Base-by-base conservation (phyloP, 2,329 filamentous ascomycete species). In the Fusarium sp. region DNA sequence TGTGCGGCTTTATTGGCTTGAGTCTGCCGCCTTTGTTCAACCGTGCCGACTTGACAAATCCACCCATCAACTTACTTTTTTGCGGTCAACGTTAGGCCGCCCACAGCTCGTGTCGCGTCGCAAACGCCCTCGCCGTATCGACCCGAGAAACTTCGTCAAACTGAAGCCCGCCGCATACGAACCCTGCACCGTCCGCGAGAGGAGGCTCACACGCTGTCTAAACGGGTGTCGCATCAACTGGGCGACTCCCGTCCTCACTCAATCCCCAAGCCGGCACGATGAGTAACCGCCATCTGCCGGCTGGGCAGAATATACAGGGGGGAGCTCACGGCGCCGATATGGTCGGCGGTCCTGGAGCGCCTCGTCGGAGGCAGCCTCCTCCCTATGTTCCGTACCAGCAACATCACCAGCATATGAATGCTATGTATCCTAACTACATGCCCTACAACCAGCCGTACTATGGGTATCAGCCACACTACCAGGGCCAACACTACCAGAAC, bases 241-340 rank as follows among this genome's bases (percentile, higher is more conserved):
- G 77, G 77, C 81, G 81, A 75, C 81, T 70, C 79, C 79, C 80
- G 76, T 77, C 74, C 75, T 75, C 74, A 74, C 74, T 76, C 78
- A 72, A 78, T 75, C 76, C 89, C 88, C 87, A 89, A 85, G 89
- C 89, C 90, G 90, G 89, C 89, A 93, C 88, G 91, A 94, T 94
- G 92, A 92, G 91, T 86, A 87, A 87, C 84, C 88, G 87, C 88
- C 90, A 92, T 92, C 90, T 92, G 90, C 90, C 91, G 90, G 90
- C 90, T 89, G 92, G 92, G 88, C 90, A 91, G 84, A 87, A 87
- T 82, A 87, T 89, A 85, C 87, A 85, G 79, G 85, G 84, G 80
- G 83, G 80, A 74, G 78, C 77, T 71, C 70, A 75, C 58, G 81
- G 78, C 73, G 80, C 79, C 75, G 83, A 79, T 77, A 83, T 82